A percentile compares a stretch with the other conserved stretches of the same genome.
Evolutionary conservation across 148 eudicot species (phyloP).

Genomic region (Simmondsia chinensis): DNA sequence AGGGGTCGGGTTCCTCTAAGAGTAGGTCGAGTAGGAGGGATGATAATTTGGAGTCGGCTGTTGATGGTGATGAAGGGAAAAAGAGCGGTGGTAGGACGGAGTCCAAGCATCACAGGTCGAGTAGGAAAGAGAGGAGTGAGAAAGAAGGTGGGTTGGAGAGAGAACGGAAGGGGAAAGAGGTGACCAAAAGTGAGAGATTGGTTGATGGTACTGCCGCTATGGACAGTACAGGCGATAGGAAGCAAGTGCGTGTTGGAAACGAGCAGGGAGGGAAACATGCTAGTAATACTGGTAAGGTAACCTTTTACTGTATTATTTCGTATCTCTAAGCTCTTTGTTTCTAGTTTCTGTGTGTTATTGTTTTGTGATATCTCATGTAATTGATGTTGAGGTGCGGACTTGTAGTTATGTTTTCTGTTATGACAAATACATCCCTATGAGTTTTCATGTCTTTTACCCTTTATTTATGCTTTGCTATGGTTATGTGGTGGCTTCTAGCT

Average conservation of each 20-base stretch:
- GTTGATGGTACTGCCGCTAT: conserved; percentile 30
- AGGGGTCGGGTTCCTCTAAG: conserved; percentile 32
- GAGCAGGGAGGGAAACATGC: no score
- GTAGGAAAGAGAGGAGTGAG: conserved; percentile 68
- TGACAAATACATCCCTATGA: no score
- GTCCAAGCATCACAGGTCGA: conserved; percentile 55
- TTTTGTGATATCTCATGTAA: no score
- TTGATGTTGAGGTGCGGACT: no score
- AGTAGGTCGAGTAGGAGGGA: conserved; percentile 51
- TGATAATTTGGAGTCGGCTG: conserved; percentile 13
- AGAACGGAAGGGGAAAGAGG: conserved; percentile 46
- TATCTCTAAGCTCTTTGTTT: no score
- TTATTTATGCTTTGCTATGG: no score
- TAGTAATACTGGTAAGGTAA: conserved; percentile 74
- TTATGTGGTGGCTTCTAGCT: no score
- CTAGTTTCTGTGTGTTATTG: no score
- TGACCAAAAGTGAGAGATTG: conserved; percentile 24
- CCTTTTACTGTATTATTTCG: no score
- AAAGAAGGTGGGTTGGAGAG: conserved; percentile 50
- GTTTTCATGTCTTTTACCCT: no score
- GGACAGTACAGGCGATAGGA: no score
- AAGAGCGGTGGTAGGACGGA: conserved; percentile 48
- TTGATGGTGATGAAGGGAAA: conserved; percentile 41
- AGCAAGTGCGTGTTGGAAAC: conserved; percentile 47
- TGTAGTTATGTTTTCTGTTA: no score